Percentiles rank a stretch among this genome's conserved stretches.
These are phyloP conservation scores for Phytophthora lateralis DNA, from an alignment of 352 stramenopile genomes.

Conservation along the genomic window DNA sequence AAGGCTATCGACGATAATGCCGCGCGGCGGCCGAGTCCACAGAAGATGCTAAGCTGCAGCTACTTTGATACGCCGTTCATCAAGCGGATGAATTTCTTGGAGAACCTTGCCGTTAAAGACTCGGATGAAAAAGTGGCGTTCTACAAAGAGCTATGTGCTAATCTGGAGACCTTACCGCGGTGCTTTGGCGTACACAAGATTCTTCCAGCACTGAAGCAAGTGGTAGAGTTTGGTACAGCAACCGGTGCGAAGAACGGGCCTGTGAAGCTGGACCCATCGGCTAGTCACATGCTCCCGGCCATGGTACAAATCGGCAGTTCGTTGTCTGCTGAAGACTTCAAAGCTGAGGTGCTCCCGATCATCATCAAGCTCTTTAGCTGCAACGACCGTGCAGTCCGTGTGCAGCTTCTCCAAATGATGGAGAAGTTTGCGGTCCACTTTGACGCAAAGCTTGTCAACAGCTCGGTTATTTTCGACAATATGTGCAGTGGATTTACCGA, in stretches of 20 bases:
- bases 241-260: constrained; percentile 60
- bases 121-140: constrained; percentile 94
- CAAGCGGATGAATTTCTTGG: constrained; percentile 93
- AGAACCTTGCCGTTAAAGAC: constrained; percentile 94
- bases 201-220: constrained; percentile 77
- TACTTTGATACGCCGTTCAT: constrained; percentile 94
- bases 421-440: constrained; percentile 90
- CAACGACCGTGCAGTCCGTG: constrained; percentile 90
- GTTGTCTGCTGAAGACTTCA: constrained; percentile 84
- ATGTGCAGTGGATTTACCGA: constrained; percentile 93
- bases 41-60: constrained; percentile 89
- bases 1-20: constrained; percentile 83
- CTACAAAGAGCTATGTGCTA: constrained; percentile 92
- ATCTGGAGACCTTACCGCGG: constrained; percentile 66
- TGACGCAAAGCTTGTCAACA: constrained; percentile 92
- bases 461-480: constrained; percentile 89
- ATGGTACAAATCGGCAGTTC: constrained; percentile 88
- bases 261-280: constrained; percentile 83
- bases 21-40: constrained; percentile 70
- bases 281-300: constrained; percentile 87
- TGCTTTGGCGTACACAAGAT: constrained; percentile 89
- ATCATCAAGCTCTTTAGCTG: constrained; percentile 92
- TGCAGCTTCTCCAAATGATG: constrained; percentile 93
- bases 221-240: constrained; percentile 80
- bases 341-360: constrained; percentile 86